Conservation (phyloP, 345 rosid species). For the Carallia pectinifolia region DNA sequence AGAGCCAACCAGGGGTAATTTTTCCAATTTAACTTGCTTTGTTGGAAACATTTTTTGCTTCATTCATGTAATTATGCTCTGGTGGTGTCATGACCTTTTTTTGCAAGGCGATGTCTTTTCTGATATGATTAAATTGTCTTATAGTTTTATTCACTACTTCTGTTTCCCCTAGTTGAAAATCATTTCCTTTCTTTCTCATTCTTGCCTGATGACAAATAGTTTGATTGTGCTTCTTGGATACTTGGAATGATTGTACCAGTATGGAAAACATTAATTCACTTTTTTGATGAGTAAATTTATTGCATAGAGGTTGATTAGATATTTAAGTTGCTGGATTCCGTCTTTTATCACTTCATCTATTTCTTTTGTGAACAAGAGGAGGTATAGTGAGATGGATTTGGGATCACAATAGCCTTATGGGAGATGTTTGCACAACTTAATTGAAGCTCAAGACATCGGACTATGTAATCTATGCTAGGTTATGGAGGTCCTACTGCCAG, state of each 20-base stretch:
- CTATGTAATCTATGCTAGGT: not conserved
- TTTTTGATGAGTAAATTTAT: too few species aligned
- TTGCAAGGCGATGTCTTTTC: too few species aligned
- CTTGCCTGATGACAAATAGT: not conserved
- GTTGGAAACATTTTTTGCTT: not conserved
- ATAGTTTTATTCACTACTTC: not conserved
- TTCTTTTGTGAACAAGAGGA: not conserved
- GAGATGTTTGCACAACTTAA: not conserved
- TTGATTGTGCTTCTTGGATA: not conserved
- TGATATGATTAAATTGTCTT: not conserved
- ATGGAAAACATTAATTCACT: too few species aligned
- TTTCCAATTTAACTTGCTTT: conserved; percentile 2
- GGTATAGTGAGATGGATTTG: not conserved
- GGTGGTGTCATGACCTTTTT: too few species aligned
- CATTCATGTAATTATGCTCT: conserved; percentile 2
- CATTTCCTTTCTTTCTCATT: not conserved
- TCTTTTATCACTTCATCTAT: not conserved
- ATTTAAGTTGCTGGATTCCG: too few species aligned
- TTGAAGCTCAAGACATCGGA: not conserved
- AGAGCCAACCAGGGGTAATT: conserved; percentile 63
- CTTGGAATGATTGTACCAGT: not conserved
- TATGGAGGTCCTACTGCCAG: too few species aligned
- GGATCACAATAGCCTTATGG: not conserved
- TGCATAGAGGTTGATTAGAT: too few species aligned
- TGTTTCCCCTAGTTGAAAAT: not conserved